These are phyloP conservation scores for Heritiera littoralis DNA, from an alignment of 345 rosid genomes.

Conservation along the genomic window DNA sequence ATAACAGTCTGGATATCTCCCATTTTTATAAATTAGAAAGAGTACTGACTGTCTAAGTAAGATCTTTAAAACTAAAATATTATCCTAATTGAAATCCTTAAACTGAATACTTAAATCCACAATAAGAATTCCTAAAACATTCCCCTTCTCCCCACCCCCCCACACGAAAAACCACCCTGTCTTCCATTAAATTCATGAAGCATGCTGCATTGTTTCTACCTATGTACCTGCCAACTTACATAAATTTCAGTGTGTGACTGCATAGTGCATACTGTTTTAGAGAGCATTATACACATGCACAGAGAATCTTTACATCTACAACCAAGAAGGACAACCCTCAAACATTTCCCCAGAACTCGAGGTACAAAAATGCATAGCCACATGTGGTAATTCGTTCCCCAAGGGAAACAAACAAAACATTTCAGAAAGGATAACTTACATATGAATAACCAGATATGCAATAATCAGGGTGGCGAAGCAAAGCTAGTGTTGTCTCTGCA, in stretches of 20 bases:
- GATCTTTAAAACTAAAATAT: constrained; percentile 7
- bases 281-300: neutral
- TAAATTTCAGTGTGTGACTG: neutral
- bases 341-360: neutral
- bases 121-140: neutral
- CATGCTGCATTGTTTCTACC: constrained; percentile 9
- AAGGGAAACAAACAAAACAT: neutral
- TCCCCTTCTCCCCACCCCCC: neutral
- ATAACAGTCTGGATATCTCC: constrained; percentile 1
- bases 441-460: constrained; percentile 93
- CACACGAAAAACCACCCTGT: neutral
- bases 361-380: neutral
- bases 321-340: neutral
- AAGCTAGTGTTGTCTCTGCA: constrained; percentile 84
- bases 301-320: neutral
- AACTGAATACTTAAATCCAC: neutral
- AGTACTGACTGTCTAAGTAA: neutral
- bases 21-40: neutral
- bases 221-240: neutral
- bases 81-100: neutral
- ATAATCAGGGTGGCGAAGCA: constrained; percentile 93
- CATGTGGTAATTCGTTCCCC: neutral
- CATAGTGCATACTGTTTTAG: neutral
- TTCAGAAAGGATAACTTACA: constrained; percentile 48
- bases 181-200: neutral